These are phyloP conservation scores for Globisporangium abappressorium DNA, from an alignment of 352 stramenopile species.

Conservation along the genomic window DNA sequence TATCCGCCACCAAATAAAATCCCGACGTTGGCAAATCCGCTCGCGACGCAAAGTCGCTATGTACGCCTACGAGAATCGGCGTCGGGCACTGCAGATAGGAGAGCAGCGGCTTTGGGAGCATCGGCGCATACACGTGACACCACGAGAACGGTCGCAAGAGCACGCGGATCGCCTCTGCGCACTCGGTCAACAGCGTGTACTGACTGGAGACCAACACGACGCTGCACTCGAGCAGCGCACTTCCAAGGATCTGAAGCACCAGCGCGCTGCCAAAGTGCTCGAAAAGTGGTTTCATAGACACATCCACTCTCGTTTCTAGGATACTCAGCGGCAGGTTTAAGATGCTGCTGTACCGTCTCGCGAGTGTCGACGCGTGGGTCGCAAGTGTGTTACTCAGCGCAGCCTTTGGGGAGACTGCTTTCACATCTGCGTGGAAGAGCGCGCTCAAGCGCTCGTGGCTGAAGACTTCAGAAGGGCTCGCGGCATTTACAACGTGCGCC, in stretches of 20 bases:
- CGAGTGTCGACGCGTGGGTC: slow-evolving; percentile 31
- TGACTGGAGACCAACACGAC: slow-evolving; percentile 83
- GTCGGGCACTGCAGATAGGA: slow-evolving; percentile 90
- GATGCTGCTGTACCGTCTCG: slow-evolving; percentile 38
- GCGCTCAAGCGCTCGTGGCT: slow-evolving; percentile 40
- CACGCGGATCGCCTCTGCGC: slow-evolving; percentile 80
- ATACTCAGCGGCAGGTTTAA: slow-evolving; percentile 33
- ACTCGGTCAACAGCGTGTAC: slow-evolving; percentile 79
- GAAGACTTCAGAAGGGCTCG: slow-evolving; percentile 40
- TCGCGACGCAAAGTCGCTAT: slow-evolving; percentile 63
- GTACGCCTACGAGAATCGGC: slow-evolving; percentile 84
- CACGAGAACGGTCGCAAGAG: slow-evolving; percentile 87
- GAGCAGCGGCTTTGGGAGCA: slow-evolving; percentile 79
- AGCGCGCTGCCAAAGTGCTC: slow-evolving; percentile 64
- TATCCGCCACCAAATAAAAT: slow-evolving; percentile 73
- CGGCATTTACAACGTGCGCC: slow-evolving; percentile 35
- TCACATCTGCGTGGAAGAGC: slow-evolving; percentile 32
- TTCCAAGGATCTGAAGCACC: slow-evolving; percentile 73
- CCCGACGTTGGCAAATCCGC: slow-evolving; percentile 58
- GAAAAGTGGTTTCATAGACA: slow-evolving; percentile 66
- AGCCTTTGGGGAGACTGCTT: slow-evolving; percentile 9
- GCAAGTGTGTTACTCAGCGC: slow-evolving; percentile 25
- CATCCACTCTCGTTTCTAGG: slow-evolving; percentile 56
- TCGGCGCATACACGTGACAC: slow-evolving; percentile 88
- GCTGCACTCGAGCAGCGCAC: slow-evolving; percentile 84